phyloP scores from a whole-genome alignment of 371 early-diverging fungal genomes.

The Actinomortierella ambigua region DNA sequence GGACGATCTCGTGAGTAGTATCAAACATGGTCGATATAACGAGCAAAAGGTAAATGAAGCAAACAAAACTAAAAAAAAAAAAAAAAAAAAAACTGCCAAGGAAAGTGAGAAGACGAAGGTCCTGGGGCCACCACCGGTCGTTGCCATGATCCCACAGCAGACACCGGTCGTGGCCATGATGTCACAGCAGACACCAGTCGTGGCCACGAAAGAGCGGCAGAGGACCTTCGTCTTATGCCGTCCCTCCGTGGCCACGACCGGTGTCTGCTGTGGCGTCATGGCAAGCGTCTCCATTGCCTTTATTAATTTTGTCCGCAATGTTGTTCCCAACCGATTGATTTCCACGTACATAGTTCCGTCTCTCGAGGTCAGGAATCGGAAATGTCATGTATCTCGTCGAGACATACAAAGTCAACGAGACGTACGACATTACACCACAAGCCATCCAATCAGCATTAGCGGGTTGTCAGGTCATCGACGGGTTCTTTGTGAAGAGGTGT shows the following conservation, averaged over 20 bases:
- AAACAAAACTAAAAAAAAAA: too few species aligned
- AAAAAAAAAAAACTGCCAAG: too few species aligned
- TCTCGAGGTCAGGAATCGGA: constrained; percentile 66
- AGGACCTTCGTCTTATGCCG: too few species aligned
- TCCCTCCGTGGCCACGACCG: too few species aligned
- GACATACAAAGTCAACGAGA: constrained; percentile 61
- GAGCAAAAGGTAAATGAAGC: constrained; percentile 86
- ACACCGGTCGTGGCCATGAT: too few species aligned
- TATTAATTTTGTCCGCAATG: background rate
- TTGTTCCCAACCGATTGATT: background rate
- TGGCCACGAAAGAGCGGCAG: too few species aligned
- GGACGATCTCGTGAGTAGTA: constrained; percentile 91
- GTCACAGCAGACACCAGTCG: too few species aligned
- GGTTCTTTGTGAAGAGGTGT: constrained; percentile 81
- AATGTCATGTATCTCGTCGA: constrained; percentile 89
- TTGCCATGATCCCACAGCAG: too few species aligned
- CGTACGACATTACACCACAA: constrained; percentile 56
- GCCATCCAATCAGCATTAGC: constrained; percentile 73
- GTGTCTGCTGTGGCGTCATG: too few species aligned
- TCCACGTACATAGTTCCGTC: constrained; percentile 57
- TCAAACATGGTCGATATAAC: constrained; percentile 92
- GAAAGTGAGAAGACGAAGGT: too few species aligned
- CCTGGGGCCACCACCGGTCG: too few species aligned
- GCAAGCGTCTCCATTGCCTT: too few species aligned
- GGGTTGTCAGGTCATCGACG: constrained; percentile 68